Conservation (phyloP, 352 stramenopile genomes). For the Thalassiosira hispida region DNA sequence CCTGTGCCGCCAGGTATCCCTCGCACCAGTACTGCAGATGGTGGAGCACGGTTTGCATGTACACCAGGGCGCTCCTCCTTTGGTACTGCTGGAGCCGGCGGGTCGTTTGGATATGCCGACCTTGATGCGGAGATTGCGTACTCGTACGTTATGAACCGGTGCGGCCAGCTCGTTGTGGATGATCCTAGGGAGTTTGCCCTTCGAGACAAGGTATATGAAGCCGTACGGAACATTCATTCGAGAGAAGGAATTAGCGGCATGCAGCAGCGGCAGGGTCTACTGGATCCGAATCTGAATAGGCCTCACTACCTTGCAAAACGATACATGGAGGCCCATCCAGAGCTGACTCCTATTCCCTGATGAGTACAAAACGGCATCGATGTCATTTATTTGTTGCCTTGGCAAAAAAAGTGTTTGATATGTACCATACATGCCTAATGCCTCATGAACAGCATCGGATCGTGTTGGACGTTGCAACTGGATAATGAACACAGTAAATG, state of each 20-base stretch:
- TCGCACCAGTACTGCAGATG: background rate
- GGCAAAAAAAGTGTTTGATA: too few species aligned
- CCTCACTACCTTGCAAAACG: background rate
- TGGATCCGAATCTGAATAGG: background rate
- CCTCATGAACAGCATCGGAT: too few species aligned
- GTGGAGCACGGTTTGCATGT: background rate
- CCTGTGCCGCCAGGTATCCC: background rate
- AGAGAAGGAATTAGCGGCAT: background rate
- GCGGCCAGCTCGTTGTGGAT: background rate
- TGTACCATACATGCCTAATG: too few species aligned
- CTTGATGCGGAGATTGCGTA: background rate
- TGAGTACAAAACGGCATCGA: too few species aligned
- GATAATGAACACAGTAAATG: too few species aligned
- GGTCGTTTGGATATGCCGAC: background rate
- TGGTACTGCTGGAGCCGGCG: background rate
- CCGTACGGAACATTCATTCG: background rate
- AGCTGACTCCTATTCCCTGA: background rate
- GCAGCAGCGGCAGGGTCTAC: background rate
- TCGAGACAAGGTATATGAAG: background rate
- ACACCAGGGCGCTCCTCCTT: background rate
- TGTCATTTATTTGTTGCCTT: too few species aligned
- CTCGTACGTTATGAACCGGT: background rate
- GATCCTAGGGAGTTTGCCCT: background rate
- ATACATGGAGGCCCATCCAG: background rate
- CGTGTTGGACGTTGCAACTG: too few species aligned